A percentile compares a stretch with the other conserved stretches of the same genome.
Conservation (phyloP, 2,329 filamentous ascomycete genomes). For the Aspergillus melleus region DNA sequence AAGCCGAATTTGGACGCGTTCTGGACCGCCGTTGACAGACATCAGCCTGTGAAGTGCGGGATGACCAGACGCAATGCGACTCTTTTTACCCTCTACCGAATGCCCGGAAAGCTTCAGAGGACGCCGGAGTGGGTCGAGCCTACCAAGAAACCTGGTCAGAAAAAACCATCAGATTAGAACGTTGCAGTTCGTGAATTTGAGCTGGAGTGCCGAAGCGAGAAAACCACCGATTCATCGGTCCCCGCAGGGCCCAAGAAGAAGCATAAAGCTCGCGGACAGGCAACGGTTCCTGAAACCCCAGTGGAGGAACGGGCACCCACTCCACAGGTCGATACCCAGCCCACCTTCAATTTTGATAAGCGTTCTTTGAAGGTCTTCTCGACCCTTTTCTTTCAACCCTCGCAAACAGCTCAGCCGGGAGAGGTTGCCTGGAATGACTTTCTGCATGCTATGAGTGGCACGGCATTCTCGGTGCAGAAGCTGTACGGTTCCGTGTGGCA, state of each 20-base stretch:
- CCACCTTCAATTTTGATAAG: constrained; percentile 35
- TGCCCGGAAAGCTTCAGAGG: constrained; percentile 39
- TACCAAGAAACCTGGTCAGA: neutral
- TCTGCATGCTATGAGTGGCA: constrained; percentile 51
- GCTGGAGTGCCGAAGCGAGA: neutral
- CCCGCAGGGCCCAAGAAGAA: constrained; percentile 6
- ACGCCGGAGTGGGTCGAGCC: constrained; percentile 52
- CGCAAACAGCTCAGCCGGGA: constrained; percentile 39
- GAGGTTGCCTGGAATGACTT: constrained; percentile 58
- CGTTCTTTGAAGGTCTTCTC: constrained; percentile 46
- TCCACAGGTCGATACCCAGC: constrained; percentile 17
- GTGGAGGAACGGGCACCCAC: neutral
- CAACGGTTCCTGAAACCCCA: neutral
- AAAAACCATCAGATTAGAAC: neutral
- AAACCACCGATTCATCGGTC: neutral
- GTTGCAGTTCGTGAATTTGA: constrained; percentile 1
- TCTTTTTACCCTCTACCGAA: constrained; percentile 34
- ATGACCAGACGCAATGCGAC: constrained; percentile 29
- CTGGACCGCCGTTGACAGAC: constrained; percentile 42
- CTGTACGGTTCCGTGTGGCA: constrained; percentile 64
- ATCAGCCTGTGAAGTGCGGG: constrained; percentile 13
- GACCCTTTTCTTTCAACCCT: constrained; percentile 43
- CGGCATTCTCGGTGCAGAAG: constrained; percentile 56
- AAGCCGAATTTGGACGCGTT: constrained; percentile 52
- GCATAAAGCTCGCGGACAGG: constrained; percentile 15